These are phyloP conservation scores for Oryza coarctata DNA, from an alignment of 176 grass and related monocot species.

Conservation along the genomic window DNA sequence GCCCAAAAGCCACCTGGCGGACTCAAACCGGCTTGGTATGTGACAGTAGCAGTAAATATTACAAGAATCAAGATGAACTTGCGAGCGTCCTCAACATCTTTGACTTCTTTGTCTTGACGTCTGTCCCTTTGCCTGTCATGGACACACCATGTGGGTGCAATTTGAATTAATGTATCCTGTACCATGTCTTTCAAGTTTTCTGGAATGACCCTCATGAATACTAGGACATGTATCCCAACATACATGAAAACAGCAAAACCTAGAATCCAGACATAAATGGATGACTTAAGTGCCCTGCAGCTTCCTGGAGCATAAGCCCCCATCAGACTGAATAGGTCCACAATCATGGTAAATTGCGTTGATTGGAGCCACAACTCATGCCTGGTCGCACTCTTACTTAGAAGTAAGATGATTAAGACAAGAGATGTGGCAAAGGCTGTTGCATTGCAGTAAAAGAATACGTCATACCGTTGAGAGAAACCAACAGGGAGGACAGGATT, in stretches of 20 bases:
- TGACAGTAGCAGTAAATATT: constrained; percentile 40
- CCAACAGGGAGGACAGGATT: constrained; percentile 27
- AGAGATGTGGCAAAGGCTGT: constrained; percentile 49
- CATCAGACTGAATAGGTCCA: constrained; percentile 53
- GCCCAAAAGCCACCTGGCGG: constrained; percentile 55
- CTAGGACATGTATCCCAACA: constrained; percentile 38
- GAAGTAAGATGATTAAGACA: constrained; percentile 57
- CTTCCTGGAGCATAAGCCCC: constrained; percentile 56
- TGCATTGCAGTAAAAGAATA: constrained; percentile 56
- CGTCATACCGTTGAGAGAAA: constrained; percentile 1
- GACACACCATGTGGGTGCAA: neutral
- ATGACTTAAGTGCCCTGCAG: constrained; percentile 29
- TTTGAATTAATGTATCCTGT: neutral
- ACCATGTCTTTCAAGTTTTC: neutral
- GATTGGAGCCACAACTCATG: constrained; percentile 28
- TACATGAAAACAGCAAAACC: constrained; percentile 33
- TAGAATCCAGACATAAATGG: constrained; percentile 51
- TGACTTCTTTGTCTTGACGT: neutral
- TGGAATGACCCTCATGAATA: constrained; percentile 28
- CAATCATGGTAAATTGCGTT: constrained; percentile 50
- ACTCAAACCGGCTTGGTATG: constrained; percentile 53
- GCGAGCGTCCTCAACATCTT: constrained; percentile 28
- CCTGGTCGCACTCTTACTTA: constrained; percentile 39
- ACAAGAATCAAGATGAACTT: constrained; percentile 52
- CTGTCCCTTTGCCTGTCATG: neutral